Evolutionary conservation across 202 grass and related monocot genomes (phyloP).

Genomic region (Panicum hallii): DNA sequence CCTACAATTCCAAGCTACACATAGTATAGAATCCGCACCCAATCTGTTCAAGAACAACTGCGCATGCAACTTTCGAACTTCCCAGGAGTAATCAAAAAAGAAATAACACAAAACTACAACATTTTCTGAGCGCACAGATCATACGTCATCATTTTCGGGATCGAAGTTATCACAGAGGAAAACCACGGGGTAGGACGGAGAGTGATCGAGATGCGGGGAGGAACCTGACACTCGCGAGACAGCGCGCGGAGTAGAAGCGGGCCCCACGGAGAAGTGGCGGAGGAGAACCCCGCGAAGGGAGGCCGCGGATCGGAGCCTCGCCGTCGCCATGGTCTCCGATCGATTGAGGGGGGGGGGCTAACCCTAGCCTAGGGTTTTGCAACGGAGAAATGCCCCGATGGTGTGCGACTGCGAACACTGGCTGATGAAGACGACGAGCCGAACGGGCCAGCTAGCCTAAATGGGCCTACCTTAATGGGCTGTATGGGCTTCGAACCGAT

Average conservation of each 20-base stretch:
- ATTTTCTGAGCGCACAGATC: neutral
- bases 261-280: slow-evolving; percentile 33
- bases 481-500: neutral
- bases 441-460: neutral
- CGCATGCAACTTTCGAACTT: neutral
- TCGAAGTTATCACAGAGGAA: neutral
- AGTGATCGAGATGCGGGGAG: neutral
- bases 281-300: slow-evolving; percentile 43
- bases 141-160: neutral
- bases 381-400: neutral
- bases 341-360: neutral
- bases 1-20: neutral
- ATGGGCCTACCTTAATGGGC: neutral
- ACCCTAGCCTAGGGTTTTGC: slow-evolving; percentile 59
- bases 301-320: slow-evolving; percentile 52
- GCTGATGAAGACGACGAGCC: neutral
- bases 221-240: slow-evolving; percentile 42
- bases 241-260: neutral
- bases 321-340: slow-evolving; percentile 47
- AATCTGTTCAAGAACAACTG: neutral
- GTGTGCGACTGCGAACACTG: neutral
- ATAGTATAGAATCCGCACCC: neutral
- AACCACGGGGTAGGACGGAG: neutral
- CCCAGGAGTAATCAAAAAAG: neutral
- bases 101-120: neutral